phyloP scores from a whole-genome alignment of 1,284 basidiomycete species.

The Chalciporus sp. region DNA sequence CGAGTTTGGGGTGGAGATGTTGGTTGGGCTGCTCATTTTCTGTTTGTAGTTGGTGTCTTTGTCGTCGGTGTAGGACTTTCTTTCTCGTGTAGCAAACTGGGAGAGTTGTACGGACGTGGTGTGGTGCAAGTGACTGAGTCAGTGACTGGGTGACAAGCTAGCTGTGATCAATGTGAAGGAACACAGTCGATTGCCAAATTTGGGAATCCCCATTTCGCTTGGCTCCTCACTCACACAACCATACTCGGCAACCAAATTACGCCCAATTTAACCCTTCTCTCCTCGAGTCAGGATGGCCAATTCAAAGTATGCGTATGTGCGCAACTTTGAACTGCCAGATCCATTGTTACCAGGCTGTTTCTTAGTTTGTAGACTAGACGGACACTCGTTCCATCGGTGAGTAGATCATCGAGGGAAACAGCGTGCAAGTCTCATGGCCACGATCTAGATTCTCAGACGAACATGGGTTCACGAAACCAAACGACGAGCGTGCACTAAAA shows the following conservation, averaged over 20 bases:
- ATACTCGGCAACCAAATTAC: not conserved
- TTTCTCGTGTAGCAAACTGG: not conserved
- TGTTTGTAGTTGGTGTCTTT: not conserved
- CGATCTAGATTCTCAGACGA: constrained; percentile 76
- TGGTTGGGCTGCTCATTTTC: constrained; percentile 35
- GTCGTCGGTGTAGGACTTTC: not conserved
- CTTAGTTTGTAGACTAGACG: constrained; percentile 89
- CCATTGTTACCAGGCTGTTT: constrained; percentile 83
- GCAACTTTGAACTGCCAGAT: constrained; percentile 89
- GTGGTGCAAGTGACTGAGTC: not conserved
- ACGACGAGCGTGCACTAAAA: constrained; percentile 83
- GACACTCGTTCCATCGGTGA: constrained; percentile 93
- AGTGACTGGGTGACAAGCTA: not conserved
- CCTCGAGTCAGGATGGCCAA: constrained; percentile 78
- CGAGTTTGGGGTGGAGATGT: constrained; percentile 41
- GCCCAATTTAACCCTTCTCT: not conserved
- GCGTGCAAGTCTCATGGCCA: constrained; percentile 4
- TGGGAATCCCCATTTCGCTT: not conserved
- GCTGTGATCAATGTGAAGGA: constrained; percentile 17
- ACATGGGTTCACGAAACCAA: constrained; percentile 89
- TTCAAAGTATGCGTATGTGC: constrained; percentile 90
- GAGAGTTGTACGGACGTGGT: constrained; percentile 6
- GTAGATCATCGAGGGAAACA: constrained; percentile 14
- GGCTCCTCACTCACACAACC: not conserved
- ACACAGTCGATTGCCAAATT: constrained; percentile 24